A percentile compares a stretch with the other conserved stretches of the same genome.
These are phyloP conservation scores for Dryas drummondii DNA, from an alignment of 306 rosid species.

Conservation along the genomic window DNA sequence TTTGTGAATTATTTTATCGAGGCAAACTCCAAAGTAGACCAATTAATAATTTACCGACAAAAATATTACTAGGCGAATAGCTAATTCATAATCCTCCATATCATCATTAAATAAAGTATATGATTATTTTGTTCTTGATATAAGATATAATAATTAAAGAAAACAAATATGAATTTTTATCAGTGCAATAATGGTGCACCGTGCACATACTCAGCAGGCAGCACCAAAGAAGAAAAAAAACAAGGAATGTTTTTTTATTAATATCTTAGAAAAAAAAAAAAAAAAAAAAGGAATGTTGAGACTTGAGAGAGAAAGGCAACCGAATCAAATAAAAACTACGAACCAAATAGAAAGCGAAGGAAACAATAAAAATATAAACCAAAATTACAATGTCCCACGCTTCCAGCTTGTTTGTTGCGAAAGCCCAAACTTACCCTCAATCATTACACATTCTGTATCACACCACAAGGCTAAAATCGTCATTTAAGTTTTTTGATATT, in stretches of 20 bases:
- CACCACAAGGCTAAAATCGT: background rate
- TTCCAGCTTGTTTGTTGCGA: background rate
- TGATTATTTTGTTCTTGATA: too few relatives aligned
- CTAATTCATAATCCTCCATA: too few relatives aligned
- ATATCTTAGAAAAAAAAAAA: background rate
- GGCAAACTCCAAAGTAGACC: too few relatives aligned
- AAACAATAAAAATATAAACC: background rate
- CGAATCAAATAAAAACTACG: background rate
- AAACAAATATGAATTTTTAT: too few relatives aligned
- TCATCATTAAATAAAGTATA: too few relatives aligned
- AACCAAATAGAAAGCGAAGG: background rate
- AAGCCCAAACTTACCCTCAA: conserved; percentile 8
- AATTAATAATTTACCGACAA: too few relatives aligned
- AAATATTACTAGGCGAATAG: too few relatives aligned
- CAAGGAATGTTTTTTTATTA: background rate
- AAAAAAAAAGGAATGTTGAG: background rate
- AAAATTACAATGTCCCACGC: background rate
- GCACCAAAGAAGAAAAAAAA: background rate
- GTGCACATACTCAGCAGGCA: too few relatives aligned
- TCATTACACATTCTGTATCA: background rate
- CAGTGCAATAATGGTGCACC: too few relatives aligned
- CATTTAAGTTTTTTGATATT: conserved; percentile 4
- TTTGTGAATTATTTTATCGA: too few relatives aligned
- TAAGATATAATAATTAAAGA: too few relatives aligned
- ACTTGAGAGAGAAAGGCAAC: background rate